phyloP scores from a whole-genome alignment of 768 basidiomycete genomes.

The Podaxis pistillaris region DNA sequence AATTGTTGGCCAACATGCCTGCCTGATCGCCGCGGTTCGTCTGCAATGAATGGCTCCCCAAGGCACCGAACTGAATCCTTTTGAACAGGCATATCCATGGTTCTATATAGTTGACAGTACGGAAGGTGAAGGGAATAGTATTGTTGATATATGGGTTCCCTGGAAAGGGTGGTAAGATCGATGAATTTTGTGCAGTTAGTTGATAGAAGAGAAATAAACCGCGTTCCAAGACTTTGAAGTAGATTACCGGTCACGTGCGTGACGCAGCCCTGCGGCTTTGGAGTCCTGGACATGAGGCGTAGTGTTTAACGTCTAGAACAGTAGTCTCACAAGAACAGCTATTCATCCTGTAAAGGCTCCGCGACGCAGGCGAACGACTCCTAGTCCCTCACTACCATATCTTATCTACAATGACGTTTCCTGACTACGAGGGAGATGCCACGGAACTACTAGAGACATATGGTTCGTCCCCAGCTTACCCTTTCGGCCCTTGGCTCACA shows the following conservation, averaged over 20 bases:
- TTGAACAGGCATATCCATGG: slow-evolving; percentile 62
- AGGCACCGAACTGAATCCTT: neutral
- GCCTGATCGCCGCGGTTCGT: slow-evolving; percentile 67
- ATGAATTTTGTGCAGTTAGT: neutral
- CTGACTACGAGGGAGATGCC: slow-evolving; percentile 76
- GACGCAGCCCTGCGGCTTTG: slow-evolving; percentile 1
- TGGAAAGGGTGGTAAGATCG: slow-evolving; percentile 83
- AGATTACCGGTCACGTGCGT: slow-evolving; percentile 17
- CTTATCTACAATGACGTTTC: slow-evolving; percentile 47
- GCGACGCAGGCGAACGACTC: neutral
- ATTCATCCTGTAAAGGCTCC: neutral
- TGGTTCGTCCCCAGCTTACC: slow-evolving; percentile 45
- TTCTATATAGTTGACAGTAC: slow-evolving; percentile 78
- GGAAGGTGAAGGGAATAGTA: slow-evolving; percentile 44
- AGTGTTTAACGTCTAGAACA: slow-evolving; percentile 5
- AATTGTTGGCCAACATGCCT: slow-evolving; percentile 85
- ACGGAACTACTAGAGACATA: slow-evolving; percentile 95
- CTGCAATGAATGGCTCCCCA: neutral
- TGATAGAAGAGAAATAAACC: neutral
- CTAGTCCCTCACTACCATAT: slow-evolving; percentile 17
- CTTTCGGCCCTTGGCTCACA: slow-evolving; percentile 19
- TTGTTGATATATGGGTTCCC: slow-evolving; percentile 84
- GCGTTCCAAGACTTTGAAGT: neutral
- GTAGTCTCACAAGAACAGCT: neutral
- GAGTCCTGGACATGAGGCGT: slow-evolving; percentile 25